Evolutionary conservation across 169 alveolate species (phyloP).

Genomic region (Cryptosporidium viatorum): DNA sequence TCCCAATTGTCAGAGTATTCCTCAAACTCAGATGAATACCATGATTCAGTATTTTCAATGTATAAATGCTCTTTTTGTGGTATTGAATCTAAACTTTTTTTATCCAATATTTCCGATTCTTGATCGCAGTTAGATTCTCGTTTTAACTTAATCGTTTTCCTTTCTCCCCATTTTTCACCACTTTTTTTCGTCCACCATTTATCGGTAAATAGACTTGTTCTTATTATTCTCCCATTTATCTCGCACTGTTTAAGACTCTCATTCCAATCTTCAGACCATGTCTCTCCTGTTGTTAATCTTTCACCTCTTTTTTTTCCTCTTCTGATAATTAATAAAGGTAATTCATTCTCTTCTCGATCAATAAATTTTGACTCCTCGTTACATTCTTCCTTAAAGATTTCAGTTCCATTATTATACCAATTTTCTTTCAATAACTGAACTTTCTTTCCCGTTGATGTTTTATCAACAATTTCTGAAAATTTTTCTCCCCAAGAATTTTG

Average conservation of each 20-base stretch:
- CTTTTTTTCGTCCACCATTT: slow-evolving; percentile 48
- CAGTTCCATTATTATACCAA: slow-evolving; percentile 69
- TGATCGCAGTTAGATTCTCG: not conserved
- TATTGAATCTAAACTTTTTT: not conserved
- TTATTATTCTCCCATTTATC: not conserved
- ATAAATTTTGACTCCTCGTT: slow-evolving; percentile 12
- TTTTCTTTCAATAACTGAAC: slow-evolving; percentile 11
- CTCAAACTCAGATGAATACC: slow-evolving; percentile 22
- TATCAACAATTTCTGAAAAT: not conserved
- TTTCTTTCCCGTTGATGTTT: not conserved
- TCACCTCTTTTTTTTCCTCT: slow-evolving; percentile 51
- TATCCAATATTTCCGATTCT: not conserved
- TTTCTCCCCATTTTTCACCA: slow-evolving; percentile 73
- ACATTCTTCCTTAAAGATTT: slow-evolving; percentile 20
- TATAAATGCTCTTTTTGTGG: not conserved
- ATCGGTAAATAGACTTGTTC: slow-evolving; percentile 15
- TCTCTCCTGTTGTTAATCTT: slow-evolving; percentile 11
- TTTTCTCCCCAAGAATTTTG: slow-evolving; percentile 65
- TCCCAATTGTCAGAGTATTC: slow-evolving; percentile 64
- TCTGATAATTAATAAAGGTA: slow-evolving; percentile 11
- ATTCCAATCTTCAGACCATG: slow-evolving; percentile 72
- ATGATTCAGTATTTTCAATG: slow-evolving; percentile 20
- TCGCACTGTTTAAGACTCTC: not conserved
- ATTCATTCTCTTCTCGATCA: not conserved
- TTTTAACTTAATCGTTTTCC: slow-evolving; percentile 15